A percentile compares a stretch with the other conserved stretches of the same genome.
These are phyloP conservation scores for Echeveria elegans DNA, from an alignment of 164 flowering plant species.

Conservation along the genomic window DNA sequence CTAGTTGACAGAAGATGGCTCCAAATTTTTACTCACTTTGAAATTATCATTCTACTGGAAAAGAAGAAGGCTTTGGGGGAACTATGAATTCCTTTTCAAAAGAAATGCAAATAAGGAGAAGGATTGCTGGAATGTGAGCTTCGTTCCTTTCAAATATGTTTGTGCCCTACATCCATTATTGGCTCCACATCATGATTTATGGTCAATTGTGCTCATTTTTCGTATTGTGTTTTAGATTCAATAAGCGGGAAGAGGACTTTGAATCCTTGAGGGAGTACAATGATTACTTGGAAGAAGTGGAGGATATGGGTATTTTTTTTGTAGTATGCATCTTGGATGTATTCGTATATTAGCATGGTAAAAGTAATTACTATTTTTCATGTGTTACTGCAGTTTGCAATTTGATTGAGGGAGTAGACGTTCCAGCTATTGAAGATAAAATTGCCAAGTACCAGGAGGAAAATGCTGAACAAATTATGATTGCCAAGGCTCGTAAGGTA, in stretches of 20 bases:
- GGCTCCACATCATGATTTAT: not conserved
- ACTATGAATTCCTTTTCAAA: constrained; percentile 21
- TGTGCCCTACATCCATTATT: not conserved
- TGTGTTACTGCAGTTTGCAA: constrained; percentile 35
- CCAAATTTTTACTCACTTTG: no score
- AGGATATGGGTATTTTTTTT: constrained; percentile 74
- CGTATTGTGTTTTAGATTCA: constrained; percentile 35
- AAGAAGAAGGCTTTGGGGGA: not conserved
- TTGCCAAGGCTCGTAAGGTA: constrained; percentile 81
- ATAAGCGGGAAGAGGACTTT: constrained; percentile 90
- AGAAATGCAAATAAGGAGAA: constrained; percentile 55
- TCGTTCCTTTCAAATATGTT: constrained; percentile 3
- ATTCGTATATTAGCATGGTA: not conserved
- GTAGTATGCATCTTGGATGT: not conserved
- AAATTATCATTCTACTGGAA: no score
- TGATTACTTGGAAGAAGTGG: constrained; percentile 95
- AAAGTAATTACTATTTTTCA: not conserved
- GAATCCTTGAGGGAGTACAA: constrained; percentile 77
- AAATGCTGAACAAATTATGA: constrained; percentile 85
- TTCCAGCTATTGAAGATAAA: constrained; percentile 64
- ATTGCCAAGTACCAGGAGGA: constrained; percentile 71
- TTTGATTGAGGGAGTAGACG: constrained; percentile 71
- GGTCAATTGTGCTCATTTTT: no score
- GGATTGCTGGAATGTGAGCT: constrained; percentile 48
- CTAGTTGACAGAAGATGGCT: no score